Percentiles rank a stretch among this genome's conserved stretches.
These are phyloP conservation scores for Fusarium annulatum DNA, from an alignment of 2,329 filamentous ascomycete genomes.

Conservation along the genomic window DNA sequence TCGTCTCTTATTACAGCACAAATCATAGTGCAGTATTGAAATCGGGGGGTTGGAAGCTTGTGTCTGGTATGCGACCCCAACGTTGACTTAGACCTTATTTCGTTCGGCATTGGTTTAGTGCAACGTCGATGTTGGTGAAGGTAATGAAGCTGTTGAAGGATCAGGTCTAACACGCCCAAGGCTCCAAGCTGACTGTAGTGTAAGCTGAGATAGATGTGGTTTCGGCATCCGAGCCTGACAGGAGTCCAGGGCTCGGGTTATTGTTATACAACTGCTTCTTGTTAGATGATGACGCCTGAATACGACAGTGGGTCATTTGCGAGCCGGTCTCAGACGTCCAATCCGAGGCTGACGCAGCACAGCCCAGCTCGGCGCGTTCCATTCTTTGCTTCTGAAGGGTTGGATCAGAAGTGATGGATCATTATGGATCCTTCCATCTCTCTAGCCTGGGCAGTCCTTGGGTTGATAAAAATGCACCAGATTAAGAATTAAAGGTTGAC, in stretches of 20 bases:
- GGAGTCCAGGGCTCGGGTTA: not conserved
- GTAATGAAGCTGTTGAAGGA: not conserved
- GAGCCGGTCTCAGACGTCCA: slow-evolving; percentile 16
- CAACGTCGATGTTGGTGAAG: not conserved
- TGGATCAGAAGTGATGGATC: slow-evolving; percentile 32
- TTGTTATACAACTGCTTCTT: not conserved
- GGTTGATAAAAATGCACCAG: not conserved
- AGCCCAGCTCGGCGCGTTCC: slow-evolving; percentile 25
- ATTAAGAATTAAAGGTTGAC: not conserved
- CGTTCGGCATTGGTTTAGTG: not conserved
- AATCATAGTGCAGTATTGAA: slow-evolving; percentile 21
- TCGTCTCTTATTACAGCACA: slow-evolving; percentile 27
- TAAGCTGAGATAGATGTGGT: not conserved
- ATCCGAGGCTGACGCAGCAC: slow-evolving; percentile 36
- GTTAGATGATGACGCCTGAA: slow-evolving; percentile 27
- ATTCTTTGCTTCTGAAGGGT: slow-evolving; percentile 30
- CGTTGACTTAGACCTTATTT: not conserved
- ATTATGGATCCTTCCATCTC: slow-evolving; percentile 8
- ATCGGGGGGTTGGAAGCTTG: slow-evolving; percentile 22
- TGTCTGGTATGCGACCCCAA: slow-evolving; percentile 32
- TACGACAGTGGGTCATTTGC: slow-evolving; percentile 27
- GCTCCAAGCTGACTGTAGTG: not conserved
- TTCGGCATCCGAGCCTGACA: not conserved
- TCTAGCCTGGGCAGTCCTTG: not conserved
- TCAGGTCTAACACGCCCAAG: not conserved